Percentiles rank a stretch among this genome's conserved stretches.
phyloP scores from a whole-genome alignment of 345 rosid genomes.

The Erucastrum elatum region DNA sequence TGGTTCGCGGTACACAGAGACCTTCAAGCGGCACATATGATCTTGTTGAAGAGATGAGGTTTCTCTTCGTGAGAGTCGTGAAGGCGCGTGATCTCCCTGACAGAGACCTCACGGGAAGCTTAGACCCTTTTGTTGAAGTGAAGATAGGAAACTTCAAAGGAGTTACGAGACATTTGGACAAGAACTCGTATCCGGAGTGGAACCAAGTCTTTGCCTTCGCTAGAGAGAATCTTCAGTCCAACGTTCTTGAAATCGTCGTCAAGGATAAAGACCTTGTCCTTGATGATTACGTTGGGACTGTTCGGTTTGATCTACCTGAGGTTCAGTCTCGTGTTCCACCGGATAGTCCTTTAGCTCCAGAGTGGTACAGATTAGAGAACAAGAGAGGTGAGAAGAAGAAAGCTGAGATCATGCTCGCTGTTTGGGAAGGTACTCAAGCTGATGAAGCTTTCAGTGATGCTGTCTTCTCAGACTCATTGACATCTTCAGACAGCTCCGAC shows the following conservation, averaged over 20 bases:
- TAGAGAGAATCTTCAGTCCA: conserved; percentile 61
- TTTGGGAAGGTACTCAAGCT: conserved; percentile 97
- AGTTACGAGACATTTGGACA: conserved; percentile 60
- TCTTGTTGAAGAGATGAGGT: conserved; percentile 89
- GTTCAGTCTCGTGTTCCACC: conserved; percentile 77
- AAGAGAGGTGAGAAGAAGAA: conserved; percentile 50
- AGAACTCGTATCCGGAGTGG: conserved; percentile 85
- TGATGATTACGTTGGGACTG: conserved; percentile 74
- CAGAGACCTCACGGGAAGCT: conserved; percentile 77
- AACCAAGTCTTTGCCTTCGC: conserved; percentile 92
- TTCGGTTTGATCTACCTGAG: conserved; percentile 65
- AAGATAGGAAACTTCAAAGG: conserved; percentile 89
- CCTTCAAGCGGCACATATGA: conserved; percentile 69
- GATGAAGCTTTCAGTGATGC: conserved; percentile 94
- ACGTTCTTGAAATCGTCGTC: conserved; percentile 64
- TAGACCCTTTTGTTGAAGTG: conserved; percentile 86
- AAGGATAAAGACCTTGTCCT: conserved; percentile 73
- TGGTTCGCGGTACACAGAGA: conserved; percentile 56
- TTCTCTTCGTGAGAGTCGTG: conserved; percentile 84
- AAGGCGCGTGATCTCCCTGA: conserved; percentile 85
- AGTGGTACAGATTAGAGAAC: conserved; percentile 87
- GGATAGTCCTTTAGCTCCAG: conserved; percentile 94
- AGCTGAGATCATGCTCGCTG: conserved; percentile 96
- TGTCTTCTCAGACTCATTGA: conserved; percentile 69
- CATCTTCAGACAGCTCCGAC: conserved; percentile 50